Conservation (phyloP, 768 basidiomycete species). For the Lentinus tigrinus region DNA sequence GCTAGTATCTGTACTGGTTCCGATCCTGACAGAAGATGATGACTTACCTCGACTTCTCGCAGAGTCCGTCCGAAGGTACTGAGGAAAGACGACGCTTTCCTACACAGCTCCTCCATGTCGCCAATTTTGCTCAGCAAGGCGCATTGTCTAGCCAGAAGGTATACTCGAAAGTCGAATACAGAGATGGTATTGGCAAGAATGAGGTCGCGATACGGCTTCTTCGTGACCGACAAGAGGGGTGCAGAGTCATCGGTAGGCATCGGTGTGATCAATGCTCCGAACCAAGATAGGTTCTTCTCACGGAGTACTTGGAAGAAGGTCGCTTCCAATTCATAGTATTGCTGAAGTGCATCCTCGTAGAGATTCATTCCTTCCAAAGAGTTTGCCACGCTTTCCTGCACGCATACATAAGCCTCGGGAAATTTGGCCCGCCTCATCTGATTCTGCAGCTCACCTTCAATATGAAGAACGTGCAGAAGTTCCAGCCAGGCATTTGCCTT, state of each 20-base stretch:
- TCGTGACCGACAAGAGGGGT: constrained; percentile 72
- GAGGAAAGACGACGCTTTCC: constrained; percentile 73
- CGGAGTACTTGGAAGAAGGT: constrained; percentile 72
- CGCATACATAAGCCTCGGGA: not conserved
- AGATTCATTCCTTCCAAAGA: constrained; percentile 91
- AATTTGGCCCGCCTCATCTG: not conserved
- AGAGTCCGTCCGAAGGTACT: constrained; percentile 73
- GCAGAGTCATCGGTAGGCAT: constrained; percentile 71
- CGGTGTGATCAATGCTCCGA: constrained; percentile 79
- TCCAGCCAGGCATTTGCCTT: constrained; percentile 94
- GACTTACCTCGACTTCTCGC: constrained; percentile 68
- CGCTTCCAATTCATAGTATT: constrained; percentile 90
- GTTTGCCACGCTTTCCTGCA: constrained; percentile 87
- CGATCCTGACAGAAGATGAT: not conserved
- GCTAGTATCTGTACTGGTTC: not conserved
- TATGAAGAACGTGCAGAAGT: constrained; percentile 96
- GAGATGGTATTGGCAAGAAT: constrained; percentile 90
- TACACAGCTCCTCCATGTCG: constrained; percentile 66
- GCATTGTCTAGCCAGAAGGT: constrained; percentile 86
- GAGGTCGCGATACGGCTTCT: constrained; percentile 86
- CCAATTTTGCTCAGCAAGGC: constrained; percentile 68
- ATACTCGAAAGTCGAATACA: constrained; percentile 90
- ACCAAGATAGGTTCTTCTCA: constrained; percentile 90
- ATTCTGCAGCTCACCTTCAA: constrained; percentile 64
- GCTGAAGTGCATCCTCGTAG: constrained; percentile 82